Conservation (phyloP, 2,329 filamentous ascomycete species). For the Pezicula rhizophila region DNA sequence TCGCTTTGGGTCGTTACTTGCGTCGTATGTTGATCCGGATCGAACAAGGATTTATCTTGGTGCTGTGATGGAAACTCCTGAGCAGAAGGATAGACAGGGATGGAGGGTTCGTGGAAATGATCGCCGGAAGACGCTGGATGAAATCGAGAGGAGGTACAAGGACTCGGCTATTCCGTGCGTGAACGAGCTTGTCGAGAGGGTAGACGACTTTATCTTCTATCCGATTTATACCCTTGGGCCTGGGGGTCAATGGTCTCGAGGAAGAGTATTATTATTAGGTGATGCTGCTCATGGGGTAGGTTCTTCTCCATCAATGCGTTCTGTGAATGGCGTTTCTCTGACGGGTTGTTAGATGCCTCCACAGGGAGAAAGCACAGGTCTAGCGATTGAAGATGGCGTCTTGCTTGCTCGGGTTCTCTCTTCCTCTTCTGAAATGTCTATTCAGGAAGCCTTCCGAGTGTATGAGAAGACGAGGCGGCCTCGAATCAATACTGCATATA, state of each 20-base stretch:
- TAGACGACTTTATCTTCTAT: conserved; percentile 9
- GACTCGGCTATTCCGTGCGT: conserved; percentile 4
- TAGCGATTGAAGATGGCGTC: conserved; percentile 46
- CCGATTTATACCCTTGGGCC: conserved; percentile 9
- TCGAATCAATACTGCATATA: conserved; percentile 38
- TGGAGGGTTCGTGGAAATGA: conserved; percentile 8
- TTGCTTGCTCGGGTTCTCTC: conserved; percentile 33
- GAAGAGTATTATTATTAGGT: conserved; percentile 11
- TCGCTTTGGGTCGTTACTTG: conserved; percentile 6
- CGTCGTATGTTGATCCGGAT: conserved; percentile 5
- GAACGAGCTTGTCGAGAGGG: conserved; percentile 1
- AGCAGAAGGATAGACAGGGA: conserved; percentile 9
- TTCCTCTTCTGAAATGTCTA: conserved; percentile 15
- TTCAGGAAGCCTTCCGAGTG: conserved; percentile 39
- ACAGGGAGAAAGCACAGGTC: conserved; percentile 43
- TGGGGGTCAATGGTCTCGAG: conserved; percentile 8
- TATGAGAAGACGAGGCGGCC: conserved; percentile 39
- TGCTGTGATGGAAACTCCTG: conserved; percentile 8
- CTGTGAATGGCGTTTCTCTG: not conserved
- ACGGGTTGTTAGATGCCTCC: conserved; percentile 36
- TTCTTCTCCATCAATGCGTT: not conserved
- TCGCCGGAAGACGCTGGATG: conserved; percentile 2
- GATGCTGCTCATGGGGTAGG: conserved; percentile 15
- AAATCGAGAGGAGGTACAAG: conserved; percentile 8
- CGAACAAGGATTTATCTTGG: conserved; percentile 8